Evolutionary conservation across 2,329 filamentous ascomycete genomes (phyloP), one percentile per base, ranked within the genome.

Genomic region (Fusarium sp.): DNA sequence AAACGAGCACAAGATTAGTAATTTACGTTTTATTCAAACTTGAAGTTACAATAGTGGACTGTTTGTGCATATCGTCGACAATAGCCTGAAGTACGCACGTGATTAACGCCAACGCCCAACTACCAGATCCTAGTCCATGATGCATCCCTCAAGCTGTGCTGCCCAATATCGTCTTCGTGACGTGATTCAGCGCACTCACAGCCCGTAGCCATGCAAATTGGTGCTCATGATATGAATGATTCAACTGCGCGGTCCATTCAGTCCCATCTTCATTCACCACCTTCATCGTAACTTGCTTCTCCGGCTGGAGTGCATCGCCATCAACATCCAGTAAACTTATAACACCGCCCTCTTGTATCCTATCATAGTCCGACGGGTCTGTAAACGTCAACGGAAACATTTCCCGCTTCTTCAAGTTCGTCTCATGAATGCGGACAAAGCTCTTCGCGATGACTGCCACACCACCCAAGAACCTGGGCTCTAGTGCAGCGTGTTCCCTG

Each of bases 351-450:
- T 45, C 44, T 10, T 31, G n/a, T 15, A 95, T 93, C 86, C 89
- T 93, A 79, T 94, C 92, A 81, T 95, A 95, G 80, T 94, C 92
- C 78, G 86, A 90, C 60, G 91, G 91, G 79, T 94, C 87, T 61
- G 86, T 82, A 85, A 95, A 94, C 67, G 91, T 94, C 74, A 95
- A 86, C 76, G 77, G 72, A 20, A 79, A 65, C 73, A 79, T 77
- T 2, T 72, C 78, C 86, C 95, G 93, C 90, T 96, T 96, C 91
- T 96, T 96, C 83, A 97, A 87, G 86, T 96, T 96, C 82, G 94
- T 95, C 88, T 96, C 94, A 87, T 96, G 93, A 80, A 96, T 96
- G 88, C 93, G 92, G 78, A 94, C 94, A 83, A 97, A 96, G 70
- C 89, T 91, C 83, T 91, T 91, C 81, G 90, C 91, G 79, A 96